Percentiles rank a stretch among this genome's conserved stretches.
Conservation (phyloP, 2,329 filamentous ascomycete species). For the Xylaria sp. region DNA sequence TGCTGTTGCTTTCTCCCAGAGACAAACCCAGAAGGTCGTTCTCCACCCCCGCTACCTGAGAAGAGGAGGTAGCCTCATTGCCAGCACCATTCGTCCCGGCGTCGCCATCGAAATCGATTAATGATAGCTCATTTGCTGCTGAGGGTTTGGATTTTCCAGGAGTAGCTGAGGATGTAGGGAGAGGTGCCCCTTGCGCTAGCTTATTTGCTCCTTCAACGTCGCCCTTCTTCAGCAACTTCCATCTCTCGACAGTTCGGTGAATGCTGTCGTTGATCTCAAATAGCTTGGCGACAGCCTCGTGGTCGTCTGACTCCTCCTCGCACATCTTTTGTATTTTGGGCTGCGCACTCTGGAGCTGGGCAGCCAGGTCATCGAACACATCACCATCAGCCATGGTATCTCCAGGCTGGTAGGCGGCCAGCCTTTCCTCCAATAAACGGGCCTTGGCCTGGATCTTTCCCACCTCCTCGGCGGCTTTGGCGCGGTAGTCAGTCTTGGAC, state of each 20-base stretch:
- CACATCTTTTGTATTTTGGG: constrained; percentile 99
- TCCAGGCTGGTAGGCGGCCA: constrained; percentile 83
- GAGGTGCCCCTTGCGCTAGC: constrained; percentile 80
- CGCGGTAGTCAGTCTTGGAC: constrained; percentile 96
- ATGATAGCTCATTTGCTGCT: constrained; percentile 77
- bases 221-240: constrained; percentile 95
- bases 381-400: constrained; percentile 78
- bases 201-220: constrained; percentile 85
- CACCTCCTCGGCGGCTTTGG: constrained; percentile 96
- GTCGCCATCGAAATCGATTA: constrained; percentile 86
- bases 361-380: constrained; percentile 84
- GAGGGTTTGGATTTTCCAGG: constrained; percentile 65
- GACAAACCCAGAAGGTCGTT: constrained; percentile 92
- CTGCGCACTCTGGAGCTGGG: constrained; percentile 89
- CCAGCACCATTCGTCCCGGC: constrained; percentile 58
- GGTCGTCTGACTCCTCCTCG: constrained; percentile 96
- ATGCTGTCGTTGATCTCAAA: constrained; percentile 99
- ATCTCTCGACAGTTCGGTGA: constrained; percentile 93
- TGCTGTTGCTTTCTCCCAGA: constrained; percentile 71
- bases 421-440: constrained; percentile 87
- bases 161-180: constrained; percentile 52
- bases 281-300: constrained; percentile 93
- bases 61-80: constrained; percentile 57
- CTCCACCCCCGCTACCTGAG: constrained; percentile 75
- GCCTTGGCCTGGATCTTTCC: constrained; percentile 96